Evolutionary conservation across 2,329 filamentous ascomycete species (phyloP), one percentile per base, ranked within the genome.

Genomic region (Pyrenophora teres): DNA sequence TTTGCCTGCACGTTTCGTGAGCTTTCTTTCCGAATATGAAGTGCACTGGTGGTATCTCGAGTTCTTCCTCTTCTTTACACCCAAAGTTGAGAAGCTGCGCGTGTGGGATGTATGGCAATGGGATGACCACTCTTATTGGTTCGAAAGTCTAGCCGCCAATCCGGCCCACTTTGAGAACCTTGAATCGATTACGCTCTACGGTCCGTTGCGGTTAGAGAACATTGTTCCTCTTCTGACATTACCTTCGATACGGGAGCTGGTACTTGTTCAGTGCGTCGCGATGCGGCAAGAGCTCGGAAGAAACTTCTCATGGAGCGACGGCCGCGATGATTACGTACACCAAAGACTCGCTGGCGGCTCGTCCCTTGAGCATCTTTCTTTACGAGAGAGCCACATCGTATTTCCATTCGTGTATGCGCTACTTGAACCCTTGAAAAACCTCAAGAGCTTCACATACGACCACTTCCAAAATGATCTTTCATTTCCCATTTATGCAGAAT

Each of bases 41-140:
- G n/a, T 42, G 5, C 40, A 52, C 12, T 49, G 50, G 50, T 56
- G 53, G 53, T 59, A 53, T 40, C 50, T 59, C 16, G 56, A 59
- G 13, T 51, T 51, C 37, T 59, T 56, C 13, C 18, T 59, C 6
- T 30, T 52, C 7, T 56, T 51, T 19, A 31, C 46, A 10, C 56
- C 53, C 12, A 51, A 41, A 3, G 46, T 56, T 12, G 35, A 49
- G 19, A 36, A 16, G 2, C 25, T 58, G 7, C 4, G 32, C 4
- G 32, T 58, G 12, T 18, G 32, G 25, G 48, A 55, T 15, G 25
- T 33, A 15, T 55, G 48, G 52, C 33, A 40, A 6, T 57, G 55
- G 55, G 40, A 57, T 13, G 38, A 52, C 6, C 40, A 50, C n/a
- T 36, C 7, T 8, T 56, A 50, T 36, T 58, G 56, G 56, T 58